Evolutionary conservation across 2,329 filamentous ascomycete species (phyloP), one percentile per base, ranked within the genome.

Genomic region (Clonostachys rosea): DNA sequence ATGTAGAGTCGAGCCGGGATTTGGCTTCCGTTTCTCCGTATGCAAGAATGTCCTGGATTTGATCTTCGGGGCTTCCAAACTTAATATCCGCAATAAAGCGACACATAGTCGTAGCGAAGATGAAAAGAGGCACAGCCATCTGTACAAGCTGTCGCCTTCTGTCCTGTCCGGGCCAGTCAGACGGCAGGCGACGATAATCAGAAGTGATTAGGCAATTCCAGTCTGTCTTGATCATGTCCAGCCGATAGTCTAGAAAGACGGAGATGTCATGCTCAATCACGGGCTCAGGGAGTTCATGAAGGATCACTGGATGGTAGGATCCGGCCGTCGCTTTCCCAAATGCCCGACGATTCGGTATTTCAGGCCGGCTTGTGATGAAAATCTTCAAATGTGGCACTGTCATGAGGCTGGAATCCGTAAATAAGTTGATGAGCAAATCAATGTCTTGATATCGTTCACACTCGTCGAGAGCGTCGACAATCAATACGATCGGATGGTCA

Each of bases 221-320:
- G 11, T 56, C 34, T 30, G 24, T 30, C 40, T 53, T 48, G 24
- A 70, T 65, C 14, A 47, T 47, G 10, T 36, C 42, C 33, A 70
- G 54, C 44, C 64, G 50, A 34, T 57, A 40, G 10, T 48, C 20
- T 13, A 73, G 47, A 48, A 59, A 70, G 13, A 54, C 20, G 3
- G 44, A 37, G n/a, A 73, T 64, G 49, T 73, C 69, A 10, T 56
- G 54, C 46, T 64, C 51, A 12, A 70, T 56, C 10, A 60, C 48
- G 5, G 18, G 16, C 35, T 52, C 33, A 3, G 54, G 47, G 34
- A 66, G 56, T 39, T 68, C 50, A 41, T 71, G 62, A 24, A 73
- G 60, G 18, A 59, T 52, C 7, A 68, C 41, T 42, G 61, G 55
- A 45, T 65, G 52, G 50, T 68, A 63, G 3, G 44, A 55, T 16